These are phyloP conservation scores for Zangia roseola DNA, from an alignment of 768 basidiomycete genomes.

Conservation along the genomic window DNA sequence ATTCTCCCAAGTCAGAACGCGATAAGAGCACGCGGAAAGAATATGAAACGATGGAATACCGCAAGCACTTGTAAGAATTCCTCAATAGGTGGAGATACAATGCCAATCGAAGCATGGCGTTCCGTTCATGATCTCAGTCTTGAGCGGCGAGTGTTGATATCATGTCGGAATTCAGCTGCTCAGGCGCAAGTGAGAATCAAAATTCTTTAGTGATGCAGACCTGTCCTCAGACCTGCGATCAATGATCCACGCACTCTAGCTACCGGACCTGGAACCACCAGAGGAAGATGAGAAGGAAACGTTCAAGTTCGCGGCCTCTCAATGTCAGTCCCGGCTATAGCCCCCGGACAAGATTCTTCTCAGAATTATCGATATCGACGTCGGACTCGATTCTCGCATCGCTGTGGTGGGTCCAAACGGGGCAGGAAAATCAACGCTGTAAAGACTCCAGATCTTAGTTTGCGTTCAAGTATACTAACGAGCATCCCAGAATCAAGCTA, in stretches of 20 bases:
- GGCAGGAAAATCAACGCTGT: constrained; percentile 95
- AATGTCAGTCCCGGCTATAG: constrained; percentile 90
- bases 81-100: constrained; percentile 99
- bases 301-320: constrained; percentile 66
- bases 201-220: constrained; percentile 40
- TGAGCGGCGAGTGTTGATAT: constrained; percentile 1
- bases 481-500: constrained; percentile 73
- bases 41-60: constrained; percentile 93
- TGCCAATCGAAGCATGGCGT: constrained; percentile 74
- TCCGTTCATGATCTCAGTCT: neutral
- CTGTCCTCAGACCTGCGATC: neutral
- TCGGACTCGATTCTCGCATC: constrained; percentile 91
- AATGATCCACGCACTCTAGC: constrained; percentile 37
- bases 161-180: constrained; percentile 51
- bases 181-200: constrained; percentile 85
- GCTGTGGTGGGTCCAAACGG: constrained; percentile 96
- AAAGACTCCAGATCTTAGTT: constrained; percentile 23
- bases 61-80: constrained; percentile 94
- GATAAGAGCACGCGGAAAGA: constrained; percentile 89
- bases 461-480: constrained; percentile 4
- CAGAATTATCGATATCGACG: constrained; percentile 81
- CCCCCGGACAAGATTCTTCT: constrained; percentile 73
- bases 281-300: constrained; percentile 90
- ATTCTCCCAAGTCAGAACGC: constrained; percentile 96
- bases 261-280: constrained; percentile 91